Evolutionary conservation across 2,329 filamentous ascomycete genomes (phyloP), one percentile per base, ranked within the genome.

Genomic region (Botrytis deweyae): DNA sequence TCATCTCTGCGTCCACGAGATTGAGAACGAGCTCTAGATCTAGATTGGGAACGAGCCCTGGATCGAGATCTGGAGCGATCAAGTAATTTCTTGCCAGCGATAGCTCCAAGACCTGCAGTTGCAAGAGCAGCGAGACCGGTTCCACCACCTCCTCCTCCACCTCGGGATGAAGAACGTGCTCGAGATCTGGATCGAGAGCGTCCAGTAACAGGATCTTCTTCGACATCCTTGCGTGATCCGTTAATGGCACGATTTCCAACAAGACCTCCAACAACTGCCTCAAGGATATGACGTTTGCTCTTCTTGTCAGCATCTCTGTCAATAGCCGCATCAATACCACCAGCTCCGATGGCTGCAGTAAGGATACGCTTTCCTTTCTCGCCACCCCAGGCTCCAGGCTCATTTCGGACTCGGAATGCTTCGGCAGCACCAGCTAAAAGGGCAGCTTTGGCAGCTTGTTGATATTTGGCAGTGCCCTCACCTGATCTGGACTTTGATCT

Each of bases 331-430:
- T 98, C 94, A 75, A 97, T 92, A 74, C 94, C 93, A 77, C 93
- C 95, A 74, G 95, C 94, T 83, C 93, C 92, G 40, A 89, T 88
- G 40, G 95, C 95, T 66, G 94, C 95, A 36, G 95, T 98, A 67
- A 97, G 88, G 75, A 98, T 89, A 70, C 95, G 93, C 85, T 94
- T 96, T 77, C 94, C 93, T 84, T 98, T 98, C 76, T 93, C 92
- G 55, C 95, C 95, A 76, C 91, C 92, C 94, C 95, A 98, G 62
- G 91, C 89, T 72, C 95, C 95, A 3, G 94, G 92, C 76, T 96
- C 92, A 80, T 95, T 97, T 81, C 95, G 91, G 73, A 94, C 91
- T 75, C 93, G 92, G 87, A 97, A 97, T 61, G 95, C 95, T 83
- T 98, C 95, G 72, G 94, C 92, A 59, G 95, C 95, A 79, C 94